phyloP scores from a whole-genome alignment of 768 basidiomycete species.

The Auriscalpium microsporum region DNA sequence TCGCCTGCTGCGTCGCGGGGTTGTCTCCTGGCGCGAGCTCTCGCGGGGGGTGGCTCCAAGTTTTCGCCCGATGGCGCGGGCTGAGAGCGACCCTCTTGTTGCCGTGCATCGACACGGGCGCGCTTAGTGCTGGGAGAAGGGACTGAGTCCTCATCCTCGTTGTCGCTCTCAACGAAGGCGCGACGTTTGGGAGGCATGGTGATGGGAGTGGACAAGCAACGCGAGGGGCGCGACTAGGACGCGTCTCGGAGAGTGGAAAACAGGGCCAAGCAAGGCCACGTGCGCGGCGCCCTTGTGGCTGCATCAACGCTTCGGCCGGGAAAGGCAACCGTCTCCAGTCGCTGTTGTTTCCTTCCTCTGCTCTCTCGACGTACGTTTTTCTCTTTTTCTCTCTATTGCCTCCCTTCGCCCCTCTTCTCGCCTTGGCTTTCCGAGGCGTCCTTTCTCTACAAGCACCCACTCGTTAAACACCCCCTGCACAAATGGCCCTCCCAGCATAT shows the following conservation, averaged over 20 bases:
- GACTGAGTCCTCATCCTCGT: conserved; percentile 1
- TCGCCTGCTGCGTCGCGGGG: conserved; percentile 6
- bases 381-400: background rate
- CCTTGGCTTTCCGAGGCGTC: background rate
- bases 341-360: background rate
- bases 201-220: background rate
- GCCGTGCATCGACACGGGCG: conserved; percentile 3
- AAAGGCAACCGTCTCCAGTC: background rate
- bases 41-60: background rate
- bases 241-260: background rate
- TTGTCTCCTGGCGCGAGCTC: conserved; percentile 5
- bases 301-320: background rate
- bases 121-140: conserved; percentile 7
- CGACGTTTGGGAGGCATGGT: conserved; percentile 12
- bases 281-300: background rate
- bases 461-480: background rate
- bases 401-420: background rate
- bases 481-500: conserved; percentile 8
- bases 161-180: conserved; percentile 10
- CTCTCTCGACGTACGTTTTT: background rate
- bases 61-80: too few relatives aligned
- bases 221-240: conserved; percentile 1
- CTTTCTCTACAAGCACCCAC: conserved; percentile 6
- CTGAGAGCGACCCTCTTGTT: background rate
- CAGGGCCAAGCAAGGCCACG: background rate